Base-by-base conservation (phyloP, 768 basidiomycete species). In the Suillus decipiens region DNA sequence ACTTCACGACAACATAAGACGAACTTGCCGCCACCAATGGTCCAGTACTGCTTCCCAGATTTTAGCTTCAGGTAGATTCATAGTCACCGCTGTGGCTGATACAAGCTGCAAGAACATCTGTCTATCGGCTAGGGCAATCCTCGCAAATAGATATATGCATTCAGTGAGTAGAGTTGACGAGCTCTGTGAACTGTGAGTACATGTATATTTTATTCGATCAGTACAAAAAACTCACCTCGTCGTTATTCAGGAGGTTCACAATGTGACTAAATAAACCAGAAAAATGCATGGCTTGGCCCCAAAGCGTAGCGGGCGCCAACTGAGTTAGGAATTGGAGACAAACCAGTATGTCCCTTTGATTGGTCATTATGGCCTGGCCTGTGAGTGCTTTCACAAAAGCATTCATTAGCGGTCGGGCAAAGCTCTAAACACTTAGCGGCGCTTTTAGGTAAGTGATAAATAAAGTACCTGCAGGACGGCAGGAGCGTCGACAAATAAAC, bases 1-100 rank as follows among this genome's bases (percentile, higher is more conserved):
- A 5, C 24, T 33, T 19, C 68, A n/a, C 36, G n/a, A 34, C 41
- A 51, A 34, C 53, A 54, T 19, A 53, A 47, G 12, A 77, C 80
- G 64, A 73, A 90, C 93, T 73, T 89, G 89, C 45, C 85, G 85
- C 86, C 90, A 91, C 88, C 92, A 95, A 65, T 90, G 88, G 67
- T 92, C 87, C 59, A 96, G 74, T 31, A 96, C 72, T 2, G 78
- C 74, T 60, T 91, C 87, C 76, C 86, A 90, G 3, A 93, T 65
- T 37, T 84, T 75, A 24, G 75, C 72, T 71, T 93, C 87, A 0
- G 80, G 71, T 42, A 80, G 73, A 62, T 78, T 78, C 33, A 80
- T 73, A 3, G 79, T 69, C 47, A 79, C 73, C 3, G 89, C 85
- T 3, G 86, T 84, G 5, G 86, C 88, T 28, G 82, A 79, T 69